A percentile compares a stretch with the other conserved stretches of the same genome.
These are phyloP conservation scores for Multifurca ochricompacta DNA, from an alignment of 768 basidiomycete genomes.

Conservation along the genomic window DNA sequence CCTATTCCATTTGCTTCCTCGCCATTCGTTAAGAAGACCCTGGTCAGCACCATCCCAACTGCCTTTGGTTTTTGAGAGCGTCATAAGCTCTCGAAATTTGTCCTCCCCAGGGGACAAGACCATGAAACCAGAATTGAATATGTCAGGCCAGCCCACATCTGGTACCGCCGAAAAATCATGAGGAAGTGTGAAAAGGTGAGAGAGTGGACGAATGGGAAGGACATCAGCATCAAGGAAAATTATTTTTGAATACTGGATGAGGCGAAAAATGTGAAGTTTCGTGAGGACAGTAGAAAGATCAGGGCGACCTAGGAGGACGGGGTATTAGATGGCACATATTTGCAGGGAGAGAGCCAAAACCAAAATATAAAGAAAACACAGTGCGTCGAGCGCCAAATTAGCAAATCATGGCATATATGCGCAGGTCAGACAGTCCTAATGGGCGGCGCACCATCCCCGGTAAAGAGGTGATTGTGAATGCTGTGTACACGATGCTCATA, in stretches of 20 bases:
- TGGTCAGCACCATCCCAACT: conserved; percentile 99
- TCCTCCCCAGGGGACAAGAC: conserved; percentile 75
- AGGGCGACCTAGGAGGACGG: conserved; percentile 61
- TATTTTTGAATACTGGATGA: conserved; percentile 77
- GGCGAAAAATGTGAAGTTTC: conserved; percentile 92
- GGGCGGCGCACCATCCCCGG: background rate
- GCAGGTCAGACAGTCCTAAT: background rate
- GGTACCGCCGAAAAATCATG: conserved; percentile 89
- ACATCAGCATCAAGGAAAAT: conserved; percentile 92
- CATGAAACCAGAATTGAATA: conserved; percentile 96
- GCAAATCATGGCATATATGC: background rate
- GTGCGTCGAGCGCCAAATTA: background rate
- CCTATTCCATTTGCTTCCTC: conserved; percentile 78
- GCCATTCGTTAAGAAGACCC: conserved; percentile 94
- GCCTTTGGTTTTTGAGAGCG: conserved; percentile 68
- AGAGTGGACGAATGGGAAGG: conserved; percentile 79
- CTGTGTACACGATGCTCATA: background rate
- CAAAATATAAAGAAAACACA: background rate
- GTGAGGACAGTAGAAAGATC: conserved; percentile 93
- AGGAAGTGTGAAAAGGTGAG: conserved; percentile 81
- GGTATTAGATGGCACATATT: background rate
- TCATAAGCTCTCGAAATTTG: conserved; percentile 69
- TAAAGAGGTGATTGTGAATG: background rate
- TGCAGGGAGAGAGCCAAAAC: background rate
- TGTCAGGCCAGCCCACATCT: conserved; percentile 99